Evolutionary conservation across 1,284 basidiomycete species (phyloP).

Genomic region (Microbotryum scabiosae): DNA sequence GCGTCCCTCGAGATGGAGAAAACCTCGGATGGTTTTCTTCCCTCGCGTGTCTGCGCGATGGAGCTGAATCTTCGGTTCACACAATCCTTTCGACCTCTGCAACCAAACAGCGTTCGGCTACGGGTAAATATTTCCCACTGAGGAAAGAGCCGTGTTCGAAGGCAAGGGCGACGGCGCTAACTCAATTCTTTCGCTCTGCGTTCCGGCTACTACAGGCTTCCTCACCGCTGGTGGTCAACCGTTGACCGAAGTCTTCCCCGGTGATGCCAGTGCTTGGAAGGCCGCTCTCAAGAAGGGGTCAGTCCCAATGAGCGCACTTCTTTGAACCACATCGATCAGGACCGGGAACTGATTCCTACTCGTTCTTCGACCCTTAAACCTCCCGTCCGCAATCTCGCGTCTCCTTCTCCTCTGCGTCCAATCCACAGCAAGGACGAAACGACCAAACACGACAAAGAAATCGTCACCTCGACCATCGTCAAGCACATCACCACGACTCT

Average conservation of each 20-base stretch:
- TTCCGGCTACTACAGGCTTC: neutral
- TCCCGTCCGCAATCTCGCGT: neutral
- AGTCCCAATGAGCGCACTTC: constrained; percentile 2
- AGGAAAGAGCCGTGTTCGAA: neutral
- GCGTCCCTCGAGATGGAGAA: neutral
- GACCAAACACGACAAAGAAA: constrained; percentile 3
- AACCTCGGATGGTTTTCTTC: neutral
- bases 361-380: neutral
- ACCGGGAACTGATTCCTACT: neutral
- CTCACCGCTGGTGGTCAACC: neutral
- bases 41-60: too few relatives aligned
- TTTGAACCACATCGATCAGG: neutral
- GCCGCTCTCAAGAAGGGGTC: constrained; percentile 19
- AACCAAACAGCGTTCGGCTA: neutral
- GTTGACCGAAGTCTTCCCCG: constrained; percentile 27
- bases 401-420: neutral
- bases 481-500: constrained; percentile 75
- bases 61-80: neutral
- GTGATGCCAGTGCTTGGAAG: constrained; percentile 30
- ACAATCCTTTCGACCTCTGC: too few relatives aligned
- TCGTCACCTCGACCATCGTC: constrained; percentile 46
- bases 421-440: neutral
- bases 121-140: neutral
- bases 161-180: neutral
- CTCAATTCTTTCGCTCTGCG: neutral